Evolutionary conservation across 805 yeast genomes (phyloP).

Genomic region (Candida krabiensis): DNA sequence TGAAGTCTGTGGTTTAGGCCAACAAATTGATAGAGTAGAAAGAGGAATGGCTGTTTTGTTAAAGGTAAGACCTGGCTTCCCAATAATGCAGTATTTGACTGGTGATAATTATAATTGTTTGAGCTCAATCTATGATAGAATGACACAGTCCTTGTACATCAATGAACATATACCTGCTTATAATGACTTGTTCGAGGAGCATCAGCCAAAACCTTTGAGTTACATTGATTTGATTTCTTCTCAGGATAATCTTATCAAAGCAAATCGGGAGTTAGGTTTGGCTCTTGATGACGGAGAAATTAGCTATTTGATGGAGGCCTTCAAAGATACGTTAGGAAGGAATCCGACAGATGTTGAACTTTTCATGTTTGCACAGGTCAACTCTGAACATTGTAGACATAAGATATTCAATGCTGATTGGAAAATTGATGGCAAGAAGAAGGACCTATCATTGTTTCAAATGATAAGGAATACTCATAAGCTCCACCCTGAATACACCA

Average conservation of each 20-base stretch:
- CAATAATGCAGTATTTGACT: conserved; percentile 54
- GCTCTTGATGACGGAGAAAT: conserved; percentile 96
- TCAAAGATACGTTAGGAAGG: conserved; percentile 71
- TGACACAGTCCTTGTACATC: conserved; percentile 78
- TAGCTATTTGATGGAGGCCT: conserved; percentile 80
- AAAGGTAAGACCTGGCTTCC: conserved; percentile 69
- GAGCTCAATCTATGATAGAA: conserved; percentile 81
- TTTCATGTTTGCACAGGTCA: conserved; percentile 99
- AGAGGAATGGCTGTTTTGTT: conserved; percentile 81
- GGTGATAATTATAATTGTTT: conserved; percentile 54
- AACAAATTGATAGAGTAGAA: conserved; percentile 78
- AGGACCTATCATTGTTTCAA: conserved; percentile 76
- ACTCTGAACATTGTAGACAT: conserved; percentile 99
- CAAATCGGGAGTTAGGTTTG: conserved; percentile 82
- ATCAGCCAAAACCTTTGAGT: conserved; percentile 80
- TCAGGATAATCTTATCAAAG: conserved; percentile 62
- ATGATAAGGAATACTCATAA: conserved; percentile 95
- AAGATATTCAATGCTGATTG: conserved; percentile 98
- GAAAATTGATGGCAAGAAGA: conserved; percentile 84
- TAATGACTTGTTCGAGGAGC: conserved; percentile 74
- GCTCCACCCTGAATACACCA: conserved; percentile 74
- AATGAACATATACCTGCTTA: conserved; percentile 58
- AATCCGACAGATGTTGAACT: conserved; percentile 97
- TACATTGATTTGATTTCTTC: conserved; percentile 61
- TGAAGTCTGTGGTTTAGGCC: conserved; percentile 78